These are phyloP conservation scores for Leishmania aethiopica DNA, from an alignment of 208 protist genomes.

Conservation along the genomic window DNA sequence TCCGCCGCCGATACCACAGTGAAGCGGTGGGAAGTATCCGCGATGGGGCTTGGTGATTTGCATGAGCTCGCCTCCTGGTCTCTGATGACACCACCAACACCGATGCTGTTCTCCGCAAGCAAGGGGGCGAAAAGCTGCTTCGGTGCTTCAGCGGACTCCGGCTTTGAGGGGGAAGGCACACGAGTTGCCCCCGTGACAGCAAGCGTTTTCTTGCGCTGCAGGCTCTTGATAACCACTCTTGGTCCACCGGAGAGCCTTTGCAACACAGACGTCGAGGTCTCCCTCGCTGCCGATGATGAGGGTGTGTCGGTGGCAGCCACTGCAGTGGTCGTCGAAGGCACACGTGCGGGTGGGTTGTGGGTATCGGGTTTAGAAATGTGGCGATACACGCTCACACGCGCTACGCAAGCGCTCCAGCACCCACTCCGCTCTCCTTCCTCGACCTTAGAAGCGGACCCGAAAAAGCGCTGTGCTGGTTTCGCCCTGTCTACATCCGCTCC, in stretches of 20 bases:
- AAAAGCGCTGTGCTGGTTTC: not conserved
- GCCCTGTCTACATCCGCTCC: not conserved
- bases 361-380: not conserved
- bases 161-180: no score
- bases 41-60: not conserved
- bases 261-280: not conserved
- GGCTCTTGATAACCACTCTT: slow-evolving; percentile 3
- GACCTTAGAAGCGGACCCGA: not conserved
- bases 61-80: not conserved
- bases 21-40: not conserved
- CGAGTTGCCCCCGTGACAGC: not conserved
- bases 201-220: not conserved
- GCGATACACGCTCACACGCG: not conserved
- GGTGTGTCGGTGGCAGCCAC: not conserved
- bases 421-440: not conserved
- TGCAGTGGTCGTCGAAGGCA: not conserved
- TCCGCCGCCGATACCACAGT: not conserved
- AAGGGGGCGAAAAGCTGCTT: not conserved
- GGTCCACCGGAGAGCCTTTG: not conserved
- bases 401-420: slow-evolving; percentile 6
- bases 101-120: not conserved
- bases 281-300: not conserved
- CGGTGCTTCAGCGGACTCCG: not conserved
- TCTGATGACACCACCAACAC: not conserved
- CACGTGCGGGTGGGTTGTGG: not conserved